phyloP scores from a whole-genome alignment of 345 rosid genomes.

The Arabidopsis suecica region DNA sequence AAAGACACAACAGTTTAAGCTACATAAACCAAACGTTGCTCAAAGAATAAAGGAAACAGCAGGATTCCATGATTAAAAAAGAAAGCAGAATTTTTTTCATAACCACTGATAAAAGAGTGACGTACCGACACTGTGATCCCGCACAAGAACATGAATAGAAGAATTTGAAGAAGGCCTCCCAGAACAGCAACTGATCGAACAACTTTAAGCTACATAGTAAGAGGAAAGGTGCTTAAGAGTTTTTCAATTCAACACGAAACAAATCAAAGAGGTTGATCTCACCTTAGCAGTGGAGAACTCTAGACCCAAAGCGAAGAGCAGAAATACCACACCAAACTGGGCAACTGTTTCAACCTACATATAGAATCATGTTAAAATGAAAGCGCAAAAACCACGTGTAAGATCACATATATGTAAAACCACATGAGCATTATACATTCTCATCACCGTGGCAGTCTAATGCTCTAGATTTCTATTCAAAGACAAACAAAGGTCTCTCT shows the following conservation, averaged over 20 bases:
- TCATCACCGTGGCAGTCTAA: conserved; percentile 9
- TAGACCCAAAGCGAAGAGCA: conserved; percentile 89
- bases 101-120: conserved; percentile 3
- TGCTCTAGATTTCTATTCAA: conserved; percentile 9
- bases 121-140: conserved; percentile 81
- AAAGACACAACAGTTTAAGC: neutral
- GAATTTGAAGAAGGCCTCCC: conserved; percentile 88
- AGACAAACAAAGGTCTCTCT: neutral
- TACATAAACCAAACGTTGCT: conserved; percentile 2
- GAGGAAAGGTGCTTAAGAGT: conserved; percentile 1
- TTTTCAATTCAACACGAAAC: conserved; percentile 10
- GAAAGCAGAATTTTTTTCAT: neutral
- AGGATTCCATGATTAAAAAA: neutral
- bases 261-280: conserved; percentile 29
- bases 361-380: conserved; percentile 10
- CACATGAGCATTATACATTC: neutral
- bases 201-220: conserved; percentile 74
- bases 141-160: conserved; percentile 83
- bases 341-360: conserved; percentile 94
- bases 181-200: conserved; percentile 91
- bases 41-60: conserved; percentile 1
- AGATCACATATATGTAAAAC: neutral
- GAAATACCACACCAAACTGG: conserved; percentile 92
- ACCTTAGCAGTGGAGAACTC: conserved; percentile 90
- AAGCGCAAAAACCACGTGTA: conserved; percentile 13